Evolutionary conservation across 208 protist genomes (phyloP).

Genomic region (Leishmania aethiopica): DNA sequence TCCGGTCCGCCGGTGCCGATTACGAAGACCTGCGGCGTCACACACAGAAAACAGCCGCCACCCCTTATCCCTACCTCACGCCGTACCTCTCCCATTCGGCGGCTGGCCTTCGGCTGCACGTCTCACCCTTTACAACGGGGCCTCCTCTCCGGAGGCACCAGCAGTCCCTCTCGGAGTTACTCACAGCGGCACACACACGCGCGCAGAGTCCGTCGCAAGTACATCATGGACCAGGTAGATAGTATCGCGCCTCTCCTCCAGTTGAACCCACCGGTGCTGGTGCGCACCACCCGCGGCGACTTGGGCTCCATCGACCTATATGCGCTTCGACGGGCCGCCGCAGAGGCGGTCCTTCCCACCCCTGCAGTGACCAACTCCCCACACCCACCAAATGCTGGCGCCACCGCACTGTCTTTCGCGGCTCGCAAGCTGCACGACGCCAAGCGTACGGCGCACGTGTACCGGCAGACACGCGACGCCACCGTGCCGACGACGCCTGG

Average conservation of each 20-base stretch:
- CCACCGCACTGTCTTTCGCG: conserved; percentile 10
- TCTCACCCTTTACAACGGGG: background rate
- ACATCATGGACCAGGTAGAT: conserved; percentile 9
- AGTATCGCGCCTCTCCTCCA: conserved; percentile 25
- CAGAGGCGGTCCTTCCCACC: background rate
- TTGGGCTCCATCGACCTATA: conserved; percentile 8
- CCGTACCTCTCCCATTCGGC: background rate
- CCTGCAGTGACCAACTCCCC: background rate
- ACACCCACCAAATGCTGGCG: background rate
- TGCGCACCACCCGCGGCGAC: conserved; percentile 20
- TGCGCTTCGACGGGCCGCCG: conserved; percentile 14
- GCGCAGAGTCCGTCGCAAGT: background rate
- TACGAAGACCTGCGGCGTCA: background rate
- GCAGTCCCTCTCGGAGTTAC: background rate
- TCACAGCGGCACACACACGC: background rate
- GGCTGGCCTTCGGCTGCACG: background rate
- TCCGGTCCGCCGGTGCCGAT: background rate
- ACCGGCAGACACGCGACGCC: conserved; percentile 8
- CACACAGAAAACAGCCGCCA: no score
- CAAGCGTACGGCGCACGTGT: conserved; percentile 27
- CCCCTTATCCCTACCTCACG: background rate
- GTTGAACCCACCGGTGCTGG: conserved; percentile 32
- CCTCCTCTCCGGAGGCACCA: background rate
- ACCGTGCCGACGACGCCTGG: background rate
- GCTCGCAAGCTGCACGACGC: conserved; percentile 33